A percentile compares a stretch with the other conserved stretches of the same genome.
Evolutionary conservation across 768 basidiomycete species (phyloP).

Genomic region (Phylloporus sp.): DNA sequence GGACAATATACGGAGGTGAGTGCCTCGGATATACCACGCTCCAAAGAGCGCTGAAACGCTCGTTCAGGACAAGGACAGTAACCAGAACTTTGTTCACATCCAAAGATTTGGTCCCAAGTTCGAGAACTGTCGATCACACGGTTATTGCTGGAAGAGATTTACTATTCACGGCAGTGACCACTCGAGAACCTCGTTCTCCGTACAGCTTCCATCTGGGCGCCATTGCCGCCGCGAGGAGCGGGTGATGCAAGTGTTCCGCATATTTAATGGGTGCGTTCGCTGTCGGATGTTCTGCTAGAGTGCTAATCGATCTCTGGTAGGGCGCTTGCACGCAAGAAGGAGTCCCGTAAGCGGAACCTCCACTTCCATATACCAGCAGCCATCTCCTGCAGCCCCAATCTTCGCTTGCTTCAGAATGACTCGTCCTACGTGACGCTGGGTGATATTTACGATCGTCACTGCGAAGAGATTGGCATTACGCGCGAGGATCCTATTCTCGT

Average conservation of each 20-base stretch:
- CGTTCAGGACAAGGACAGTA: conserved; percentile 86
- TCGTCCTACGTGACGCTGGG: conserved; percentile 86
- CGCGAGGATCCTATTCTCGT: conserved; percentile 86
- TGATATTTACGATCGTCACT: conserved; percentile 92
- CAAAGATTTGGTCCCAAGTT: conserved; percentile 87
- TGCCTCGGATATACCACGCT: not conserved
- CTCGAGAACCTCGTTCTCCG: conserved; percentile 82
- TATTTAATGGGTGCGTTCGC: conserved; percentile 75
- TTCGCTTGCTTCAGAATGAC: conserved; percentile 88
- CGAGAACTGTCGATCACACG: conserved; percentile 84
- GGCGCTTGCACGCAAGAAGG: conserved; percentile 81
- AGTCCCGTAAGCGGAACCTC: conserved; percentile 87
- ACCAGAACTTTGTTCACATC: conserved; percentile 86
- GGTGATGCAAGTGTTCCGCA: conserved; percentile 88
- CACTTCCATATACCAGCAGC: conserved; percentile 87
- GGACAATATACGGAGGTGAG: conserved; percentile 94
- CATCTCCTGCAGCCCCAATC: conserved; percentile 74
- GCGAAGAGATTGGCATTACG: conserved; percentile 64
- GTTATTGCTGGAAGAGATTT: conserved; percentile 85
- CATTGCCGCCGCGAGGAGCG: conserved; percentile 90
- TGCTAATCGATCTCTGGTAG: conserved; percentile 36
- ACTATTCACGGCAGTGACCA: conserved; percentile 89
- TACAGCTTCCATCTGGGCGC: conserved; percentile 82
- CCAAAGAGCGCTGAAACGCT: conserved; percentile 2
- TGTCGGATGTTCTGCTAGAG: not conserved